Base-by-base conservation (phyloP, 306 rosid species). In the Myrica gale region DNA sequence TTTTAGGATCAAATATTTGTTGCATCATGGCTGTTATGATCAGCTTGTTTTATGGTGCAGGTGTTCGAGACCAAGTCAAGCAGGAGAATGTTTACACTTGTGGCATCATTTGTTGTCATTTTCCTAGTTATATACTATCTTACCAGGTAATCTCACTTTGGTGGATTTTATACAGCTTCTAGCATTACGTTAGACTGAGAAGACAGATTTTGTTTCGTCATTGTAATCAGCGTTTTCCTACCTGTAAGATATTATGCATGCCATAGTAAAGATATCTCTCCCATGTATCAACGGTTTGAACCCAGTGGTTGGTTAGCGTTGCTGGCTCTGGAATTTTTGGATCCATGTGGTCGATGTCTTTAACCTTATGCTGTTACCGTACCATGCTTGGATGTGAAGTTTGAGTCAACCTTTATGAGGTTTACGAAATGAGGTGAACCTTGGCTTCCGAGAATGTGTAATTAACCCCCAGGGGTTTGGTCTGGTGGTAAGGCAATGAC, bases 41-140 rank as follows among this genome's bases (percentile, higher is more conserved):
- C 46, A 68, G 51, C 19, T 50, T 6, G 69, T 79, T 76, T 76
- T 42, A 23, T 71, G 63, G 57, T 83, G 66, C 85, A 94, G 98
- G 97, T 94, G 61, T 91, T 94, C 16, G 98, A 94, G 88, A 89
- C 94, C 63, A 94, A 94, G 86, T 94, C 98, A 47, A 90, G 96
- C 84, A 81, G 88, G 81, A 86, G 92, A 83, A 90, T 94, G 98
- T 90, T 91, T 80, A 74, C 96, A 4, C 90, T 94, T 47, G 98
- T 90, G 55, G 94, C 88, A 69, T 90, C 96, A 16, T 94, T 91
- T 73, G 93, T 94, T 75, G 89, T 90, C 55, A 54, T 94, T 81
- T 94, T 94, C 83, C 92, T 94, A 37, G 79, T 94, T 53, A 82
- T 94, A 74, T 94, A 94, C 88, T 94, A 90, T 81, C 90, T 94